These are phyloP conservation scores for Hymenoscyphus albidus DNA, from an alignment of 2,329 filamentous ascomycete genomes.

Conservation along the genomic window DNA sequence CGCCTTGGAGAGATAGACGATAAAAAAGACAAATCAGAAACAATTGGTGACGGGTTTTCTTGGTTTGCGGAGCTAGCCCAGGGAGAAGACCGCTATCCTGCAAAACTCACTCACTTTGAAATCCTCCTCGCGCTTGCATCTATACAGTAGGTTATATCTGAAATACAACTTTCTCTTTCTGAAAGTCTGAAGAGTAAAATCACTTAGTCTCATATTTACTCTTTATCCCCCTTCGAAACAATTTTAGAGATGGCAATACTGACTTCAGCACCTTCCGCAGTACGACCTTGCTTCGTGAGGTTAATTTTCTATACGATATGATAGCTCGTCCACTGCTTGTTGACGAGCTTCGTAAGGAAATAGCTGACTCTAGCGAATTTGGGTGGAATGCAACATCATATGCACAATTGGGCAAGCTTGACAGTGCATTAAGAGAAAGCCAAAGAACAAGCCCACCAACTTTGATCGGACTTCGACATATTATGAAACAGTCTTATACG, in stretches of 20 bases:
- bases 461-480: neutral
- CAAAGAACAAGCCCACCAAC: constrained; percentile 5
- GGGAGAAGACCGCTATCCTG: neutral
- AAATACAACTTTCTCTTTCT: no score
- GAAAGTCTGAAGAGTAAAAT: no score
- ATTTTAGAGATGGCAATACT: no score
- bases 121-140: neutral
- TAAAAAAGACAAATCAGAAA: no score
- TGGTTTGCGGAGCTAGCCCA: neutral
- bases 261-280: no score
- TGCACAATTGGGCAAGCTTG: constrained; percentile 2
- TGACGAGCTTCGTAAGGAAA: neutral
- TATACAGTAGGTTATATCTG: neutral
- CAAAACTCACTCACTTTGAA: neutral
- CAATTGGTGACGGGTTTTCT: neutral
- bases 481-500: neutral
- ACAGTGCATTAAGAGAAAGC: constrained; percentile 4
- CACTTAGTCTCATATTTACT: no score
- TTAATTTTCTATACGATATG: neutral
- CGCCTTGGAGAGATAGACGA: no score
- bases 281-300: neutral
- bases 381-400: neutral
- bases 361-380: neutral
- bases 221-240: no score
- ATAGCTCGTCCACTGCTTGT: neutral